phyloP scores from a whole-genome alignment of 2,329 filamentous ascomycete genomes.

The Botryotinia calthae region DNA sequence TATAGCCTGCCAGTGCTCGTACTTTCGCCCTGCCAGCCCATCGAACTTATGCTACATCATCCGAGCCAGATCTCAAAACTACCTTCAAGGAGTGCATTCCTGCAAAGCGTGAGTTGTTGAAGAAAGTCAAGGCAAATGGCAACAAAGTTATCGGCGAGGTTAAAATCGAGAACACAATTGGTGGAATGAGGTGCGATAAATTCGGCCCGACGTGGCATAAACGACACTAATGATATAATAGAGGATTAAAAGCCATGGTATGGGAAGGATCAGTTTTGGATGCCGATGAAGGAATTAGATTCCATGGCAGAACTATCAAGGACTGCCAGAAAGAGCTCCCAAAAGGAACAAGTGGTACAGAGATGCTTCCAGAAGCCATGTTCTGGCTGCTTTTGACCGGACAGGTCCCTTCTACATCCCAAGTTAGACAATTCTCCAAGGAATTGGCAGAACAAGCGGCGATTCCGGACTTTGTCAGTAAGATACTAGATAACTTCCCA shows the following conservation, averaged over 20 bases:
- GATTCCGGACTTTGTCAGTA: conserved; percentile 78
- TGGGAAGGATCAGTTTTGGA: conserved; percentile 98
- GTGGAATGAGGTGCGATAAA: conserved; percentile 74
- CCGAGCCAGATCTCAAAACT: conserved; percentile 86
- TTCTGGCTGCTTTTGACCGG: conserved; percentile 98
- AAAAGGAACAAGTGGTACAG: conserved; percentile 86
- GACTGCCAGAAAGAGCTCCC: conserved; percentile 93
- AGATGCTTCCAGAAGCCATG: conserved; percentile 99
- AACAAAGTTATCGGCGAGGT: conserved; percentile 85
- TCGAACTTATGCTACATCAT: conserved; percentile 67
- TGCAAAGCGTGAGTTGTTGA: conserved; percentile 87
- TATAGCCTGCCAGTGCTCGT: conserved; percentile 38
- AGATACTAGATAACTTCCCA: conserved; percentile 88
- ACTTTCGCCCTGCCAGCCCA: conserved; percentile 37
- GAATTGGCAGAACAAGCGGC: conserved; percentile 83
- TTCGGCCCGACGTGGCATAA: not conserved
- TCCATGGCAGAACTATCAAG: conserved; percentile 97
- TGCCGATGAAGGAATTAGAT: conserved; percentile 94
- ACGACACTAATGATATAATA: conserved; percentile 36
- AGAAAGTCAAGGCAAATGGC: conserved; percentile 84
- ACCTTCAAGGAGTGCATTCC: conserved; percentile 82
- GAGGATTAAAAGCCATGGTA: conserved; percentile 92
- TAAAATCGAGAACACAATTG: conserved; percentile 90
- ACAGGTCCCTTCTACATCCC: conserved; percentile 77
- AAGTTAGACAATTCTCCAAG: conserved; percentile 78